Base-by-base conservation (phyloP, 2,329 filamentous ascomycete species). In the Xylariaceae sp. region DNA sequence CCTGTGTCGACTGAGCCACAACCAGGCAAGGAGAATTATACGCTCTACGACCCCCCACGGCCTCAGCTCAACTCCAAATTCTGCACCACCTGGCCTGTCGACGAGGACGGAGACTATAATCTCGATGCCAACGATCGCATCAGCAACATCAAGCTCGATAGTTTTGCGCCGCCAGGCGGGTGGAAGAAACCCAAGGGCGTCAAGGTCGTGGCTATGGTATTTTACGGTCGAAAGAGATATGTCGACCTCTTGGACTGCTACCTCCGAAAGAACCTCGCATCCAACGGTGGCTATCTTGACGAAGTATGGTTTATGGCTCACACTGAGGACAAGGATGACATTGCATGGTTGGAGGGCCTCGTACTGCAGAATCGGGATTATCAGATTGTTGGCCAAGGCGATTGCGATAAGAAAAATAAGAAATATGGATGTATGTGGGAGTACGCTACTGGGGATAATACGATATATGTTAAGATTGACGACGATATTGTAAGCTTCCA, bases 161-260 rank as follows among this genome's bases (percentile, higher is more conserved):
- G 64, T 21, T 51, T 67, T 39, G 64, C 65, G 39, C 66, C 66
- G 6, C 48, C 56, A 8, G 65, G 59, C 37, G 65, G 66, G 8
- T 69, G 66, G 66, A 62, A 59, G 52, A 69, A 68, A 43, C 67
- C 67, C 2, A 24, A 43, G 11, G 66, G 62, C 9, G 33, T 69
- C 57, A 74, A 72, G 57, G 64, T 79, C n/a, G 70, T 78, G 53
- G 77, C 69, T 13, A 68, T 79, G 50, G 73, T 79, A 1, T 79
- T 79, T 51, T 79, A 71, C 54, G 77, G 76, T 16, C 71, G 77
- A 13, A 72, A 72, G 43, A 66, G 70, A 50, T 72, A 73, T 8
- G 74, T 78, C 20, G 73, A 76, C 26, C 72, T 79, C 23, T 60
- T 80, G 33, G 76, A 78, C 55, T 80, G 77, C 53, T 80, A 79